Conservation (phyloP, 2,329 filamentous ascomycete species). For the Iodosphaeria phyllophila region DNA sequence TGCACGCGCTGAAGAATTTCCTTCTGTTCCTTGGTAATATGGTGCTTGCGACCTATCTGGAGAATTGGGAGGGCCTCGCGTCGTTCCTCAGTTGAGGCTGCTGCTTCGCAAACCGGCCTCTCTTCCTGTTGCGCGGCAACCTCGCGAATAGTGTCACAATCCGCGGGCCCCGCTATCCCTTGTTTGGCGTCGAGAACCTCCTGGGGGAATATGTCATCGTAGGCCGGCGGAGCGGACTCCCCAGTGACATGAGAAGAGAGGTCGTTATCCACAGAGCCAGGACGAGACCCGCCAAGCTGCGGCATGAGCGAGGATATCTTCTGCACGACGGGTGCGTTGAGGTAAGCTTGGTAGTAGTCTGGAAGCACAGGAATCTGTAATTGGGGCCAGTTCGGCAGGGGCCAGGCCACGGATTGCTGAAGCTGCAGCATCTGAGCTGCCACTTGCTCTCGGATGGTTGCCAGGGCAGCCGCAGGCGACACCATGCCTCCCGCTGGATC, state of each 20-base stretch:
- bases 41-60: conserved; percentile 42
- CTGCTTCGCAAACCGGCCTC: too few relatives aligned
- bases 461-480: conserved; percentile 43
- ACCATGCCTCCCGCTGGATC: too few relatives aligned
- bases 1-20: conserved; percentile 42
- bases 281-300: conserved; percentile 33
- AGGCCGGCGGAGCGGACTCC: conserved; percentile 47
- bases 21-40: conserved; percentile 46
- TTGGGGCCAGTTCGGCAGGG: conserved; percentile 45
- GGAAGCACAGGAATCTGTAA: conserved; percentile 44
- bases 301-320: conserved; percentile 57
- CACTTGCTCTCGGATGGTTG: conserved; percentile 56
- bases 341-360: conserved; percentile 52
- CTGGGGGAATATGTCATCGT: conserved; percentile 59
- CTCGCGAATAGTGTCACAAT: conserved; percentile 39
- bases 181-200: conserved; percentile 35
- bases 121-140: conserved; percentile 33
- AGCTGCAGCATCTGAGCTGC: conserved; percentile 58
- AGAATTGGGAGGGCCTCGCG: conserved; percentile 23
- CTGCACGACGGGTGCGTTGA: conserved; percentile 42
- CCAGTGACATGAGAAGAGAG: conserved; percentile 26
- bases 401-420: conserved; percentile 50
- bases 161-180: conserved; percentile 34
- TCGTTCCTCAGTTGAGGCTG: conserved; percentile 12
- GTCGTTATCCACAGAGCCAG: conserved; percentile 24